Conservation (phyloP, 495 filamentous ascomycete species). For the Corynascus novoguineensis region DNA sequence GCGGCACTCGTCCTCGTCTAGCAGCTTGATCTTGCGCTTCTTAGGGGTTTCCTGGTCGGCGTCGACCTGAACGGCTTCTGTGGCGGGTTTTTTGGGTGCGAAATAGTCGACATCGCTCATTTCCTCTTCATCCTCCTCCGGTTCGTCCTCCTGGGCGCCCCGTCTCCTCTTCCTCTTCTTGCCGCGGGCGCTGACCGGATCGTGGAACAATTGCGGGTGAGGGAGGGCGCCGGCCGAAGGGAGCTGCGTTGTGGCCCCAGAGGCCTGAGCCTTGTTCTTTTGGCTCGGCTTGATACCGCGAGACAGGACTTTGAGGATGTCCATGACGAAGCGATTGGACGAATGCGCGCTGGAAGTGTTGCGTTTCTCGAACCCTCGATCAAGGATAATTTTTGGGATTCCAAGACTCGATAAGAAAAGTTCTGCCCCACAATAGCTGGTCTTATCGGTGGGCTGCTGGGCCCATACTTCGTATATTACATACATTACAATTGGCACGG, state of each 20-base stretch:
- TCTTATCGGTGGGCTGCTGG: constrained; percentile 4
- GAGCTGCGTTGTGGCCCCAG: constrained; percentile 25
- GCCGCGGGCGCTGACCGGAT: constrained; percentile 33
- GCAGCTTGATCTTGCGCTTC: constrained; percentile 27
- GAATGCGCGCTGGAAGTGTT: neutral
- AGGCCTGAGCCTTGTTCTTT: constrained; percentile 25
- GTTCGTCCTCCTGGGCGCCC: constrained; percentile 22
- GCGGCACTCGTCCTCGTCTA: constrained; percentile 62
- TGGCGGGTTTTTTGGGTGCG: constrained; percentile 29
- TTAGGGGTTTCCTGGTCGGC: constrained; percentile 26
- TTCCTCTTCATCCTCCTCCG: constrained; percentile 28
- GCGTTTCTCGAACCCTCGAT: neutral
- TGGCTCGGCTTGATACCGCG: constrained; percentile 51
- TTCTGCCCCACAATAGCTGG: constrained; percentile 11
- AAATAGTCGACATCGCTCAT: constrained; percentile 46
- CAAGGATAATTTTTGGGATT: constrained; percentile 13
- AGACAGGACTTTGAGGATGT: constrained; percentile 63
- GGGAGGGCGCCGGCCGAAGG: constrained; percentile 47
- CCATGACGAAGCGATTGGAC: constrained; percentile 39
- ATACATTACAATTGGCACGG: too few relatives aligned
- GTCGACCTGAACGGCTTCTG: constrained; percentile 8
- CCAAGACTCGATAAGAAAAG: constrained; percentile 15
- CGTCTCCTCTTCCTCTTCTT: constrained; percentile 47
- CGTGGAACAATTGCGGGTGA: constrained; percentile 50
- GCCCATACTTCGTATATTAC: too few relatives aligned